Percentiles rank a stretch among this genome's conserved stretches.
These are phyloP conservation scores for Nymphaea colorata DNA, from an alignment of 164 flowering plant genomes.

Conservation along the genomic window DNA sequence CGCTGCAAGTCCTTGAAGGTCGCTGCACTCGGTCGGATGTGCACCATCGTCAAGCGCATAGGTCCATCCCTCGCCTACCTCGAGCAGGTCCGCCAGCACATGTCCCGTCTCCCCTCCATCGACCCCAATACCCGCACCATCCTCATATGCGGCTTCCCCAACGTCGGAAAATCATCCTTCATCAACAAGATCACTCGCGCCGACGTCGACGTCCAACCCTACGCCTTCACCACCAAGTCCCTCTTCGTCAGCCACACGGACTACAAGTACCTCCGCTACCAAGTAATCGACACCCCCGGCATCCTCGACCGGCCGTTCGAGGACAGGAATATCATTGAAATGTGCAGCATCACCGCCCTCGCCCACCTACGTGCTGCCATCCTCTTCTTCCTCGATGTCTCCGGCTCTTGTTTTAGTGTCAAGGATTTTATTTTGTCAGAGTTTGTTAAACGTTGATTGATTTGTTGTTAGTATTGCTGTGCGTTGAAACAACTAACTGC, in stretches of 20 bases:
- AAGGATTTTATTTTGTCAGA: too few species aligned
- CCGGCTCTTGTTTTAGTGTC: constrained; percentile 40
- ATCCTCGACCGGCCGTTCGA: constrained; percentile 89
- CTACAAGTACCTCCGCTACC: constrained; percentile 74
- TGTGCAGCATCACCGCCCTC: constrained; percentile 93
- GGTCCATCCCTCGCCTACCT: constrained; percentile 78
- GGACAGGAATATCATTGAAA: constrained; percentile 89
- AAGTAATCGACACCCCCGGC: constrained; percentile 93
- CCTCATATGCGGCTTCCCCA: constrained; percentile 85
- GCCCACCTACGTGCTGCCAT: constrained; percentile 90
- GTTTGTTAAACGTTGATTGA: too few species aligned
- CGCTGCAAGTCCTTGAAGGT: constrained; percentile 81
- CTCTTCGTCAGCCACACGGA: constrained; percentile 93
- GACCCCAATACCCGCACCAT: constrained; percentile 84
- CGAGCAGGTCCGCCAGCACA: constrained; percentile 84
- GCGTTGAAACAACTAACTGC: too few species aligned
- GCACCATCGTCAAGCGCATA: constrained; percentile 66
- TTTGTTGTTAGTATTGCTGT: too few species aligned
- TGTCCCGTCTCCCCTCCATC: constrained; percentile 91
- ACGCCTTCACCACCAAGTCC: constrained; percentile 91
- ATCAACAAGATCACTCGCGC: constrained; percentile 88
- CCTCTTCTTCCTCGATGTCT: constrained; percentile 73
- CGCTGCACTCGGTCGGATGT: constrained; percentile 92
- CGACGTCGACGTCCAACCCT: constrained; percentile 94
- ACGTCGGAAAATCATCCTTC: constrained; percentile 91